Evolutionary conservation across 2,329 filamentous ascomycete species (phyloP), one percentile per base, ranked within the genome.

Genomic region (Aspergillus sp.): DNA sequence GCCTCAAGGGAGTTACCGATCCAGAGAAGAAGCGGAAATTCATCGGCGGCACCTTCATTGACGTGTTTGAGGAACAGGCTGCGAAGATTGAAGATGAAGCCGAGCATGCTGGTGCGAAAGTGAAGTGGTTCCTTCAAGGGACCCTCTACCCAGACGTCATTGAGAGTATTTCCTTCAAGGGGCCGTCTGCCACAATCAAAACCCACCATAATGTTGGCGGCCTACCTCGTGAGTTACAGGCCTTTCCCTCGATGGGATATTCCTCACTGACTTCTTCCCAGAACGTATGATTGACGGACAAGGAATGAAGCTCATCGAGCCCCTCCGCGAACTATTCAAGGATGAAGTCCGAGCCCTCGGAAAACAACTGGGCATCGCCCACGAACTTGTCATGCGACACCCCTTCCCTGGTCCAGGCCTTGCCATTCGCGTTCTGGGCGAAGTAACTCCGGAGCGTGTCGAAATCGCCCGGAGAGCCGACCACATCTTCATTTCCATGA

Each of bases 11-110:
- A 12, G 75, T 94, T 15, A 67, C 64, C 0, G 85, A 83, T 35
- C 88, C 89, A 0, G 88, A 96, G 63, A 74, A 74, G 54, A 95
- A 94, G 71, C 73, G 88, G 34, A 94, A 93, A 65, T 79, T 95
- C 48, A 95, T 95, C 40, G 88, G 86, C 35, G 74, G 71, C 41
- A 83, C 74, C 14, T 83, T 86, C 58, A 86, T 86, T 43, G 81
- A 86, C 47, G 64, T 93, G 16, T 95, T 94, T 60, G 80, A 94
- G 58, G 68, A 78, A 37, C 80, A 86, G 55, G 86, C 83, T 15
- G 72, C 73, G 49, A 69, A 75, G 46, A 88, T 93, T 29, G 83
- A 86, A 42, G 74, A 74, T 34, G 76, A 71, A 16, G 82, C 82
- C 0, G 74, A 77, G 41, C 69, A 80, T 51, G 79, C 80, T 0